A percentile compares a stretch with the other conserved stretches of the same genome.
Conservation (phyloP, 768 basidiomycete species). For the Piloderma croceum region DNA sequence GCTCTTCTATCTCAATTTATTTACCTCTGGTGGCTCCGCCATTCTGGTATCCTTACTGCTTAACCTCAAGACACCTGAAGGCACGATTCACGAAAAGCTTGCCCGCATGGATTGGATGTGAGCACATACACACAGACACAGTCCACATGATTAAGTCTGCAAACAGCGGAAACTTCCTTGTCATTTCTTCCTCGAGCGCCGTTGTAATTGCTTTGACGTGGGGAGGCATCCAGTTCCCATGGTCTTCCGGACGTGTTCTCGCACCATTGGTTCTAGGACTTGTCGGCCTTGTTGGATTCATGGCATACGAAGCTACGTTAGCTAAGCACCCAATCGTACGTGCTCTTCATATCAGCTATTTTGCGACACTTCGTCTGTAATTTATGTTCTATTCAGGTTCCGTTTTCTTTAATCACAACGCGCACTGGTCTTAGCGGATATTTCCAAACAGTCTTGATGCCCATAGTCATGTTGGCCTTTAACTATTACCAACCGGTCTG, state of each 20-base stretch:
- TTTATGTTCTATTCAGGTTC: too few species aligned
- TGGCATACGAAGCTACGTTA: slow-evolving; percentile 27
- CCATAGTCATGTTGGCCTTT: slow-evolving; percentile 10
- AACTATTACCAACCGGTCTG: too few species aligned
- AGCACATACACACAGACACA: slow-evolving; percentile 25
- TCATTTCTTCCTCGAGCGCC: slow-evolving; percentile 24
- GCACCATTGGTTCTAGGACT: slow-evolving; percentile 38
- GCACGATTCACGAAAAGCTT: slow-evolving; percentile 19
- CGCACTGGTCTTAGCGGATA: slow-evolving; percentile 28
- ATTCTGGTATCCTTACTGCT: slow-evolving; percentile 20
- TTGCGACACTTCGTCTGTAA: background rate
- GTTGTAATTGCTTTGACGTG: slow-evolving; percentile 29
- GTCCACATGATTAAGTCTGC: too few species aligned
- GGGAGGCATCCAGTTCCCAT: slow-evolving; percentile 36
- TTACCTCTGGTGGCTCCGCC: slow-evolving; percentile 20
- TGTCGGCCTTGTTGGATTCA: slow-evolving; percentile 27
- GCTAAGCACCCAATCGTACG: slow-evolving; percentile 27
- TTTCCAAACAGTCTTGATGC: slow-evolving; percentile 22
- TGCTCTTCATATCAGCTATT: too few species aligned
- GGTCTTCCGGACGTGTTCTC: slow-evolving; percentile 34
- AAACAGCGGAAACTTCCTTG: slow-evolving; percentile 30
- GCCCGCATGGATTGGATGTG: slow-evolving; percentile 31
- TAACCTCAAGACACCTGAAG: slow-evolving; percentile 15
- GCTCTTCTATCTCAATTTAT: slow-evolving; percentile 38
- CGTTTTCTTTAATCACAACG: slow-evolving; percentile 22